phyloP scores from a whole-genome alignment of 305 asterid genomes.

The Coffea humblotiana region DNA sequence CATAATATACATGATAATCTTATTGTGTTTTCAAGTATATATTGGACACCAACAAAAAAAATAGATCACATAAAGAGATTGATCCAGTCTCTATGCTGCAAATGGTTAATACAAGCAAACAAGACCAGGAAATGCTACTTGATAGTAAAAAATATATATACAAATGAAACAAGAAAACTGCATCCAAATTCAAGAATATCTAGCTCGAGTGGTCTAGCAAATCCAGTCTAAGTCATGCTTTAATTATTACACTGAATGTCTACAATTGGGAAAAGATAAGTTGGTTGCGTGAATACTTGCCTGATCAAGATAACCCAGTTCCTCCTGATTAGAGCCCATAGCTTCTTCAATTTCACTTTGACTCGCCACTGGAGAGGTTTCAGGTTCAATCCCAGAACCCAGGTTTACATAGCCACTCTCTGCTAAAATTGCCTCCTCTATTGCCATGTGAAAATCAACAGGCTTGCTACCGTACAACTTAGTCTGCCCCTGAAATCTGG shows the following conservation, averaged over 20 bases:
- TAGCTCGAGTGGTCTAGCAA: too few relatives aligned
- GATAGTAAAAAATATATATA: too few relatives aligned
- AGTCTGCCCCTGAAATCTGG: slow-evolving; percentile 92
- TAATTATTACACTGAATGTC: too few relatives aligned
- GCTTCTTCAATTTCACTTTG: slow-evolving; percentile 60
- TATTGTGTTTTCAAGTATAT: not conserved
- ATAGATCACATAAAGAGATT: not conserved
- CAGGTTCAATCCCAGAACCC: slow-evolving; percentile 38
- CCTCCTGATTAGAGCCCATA: slow-evolving; percentile 73
- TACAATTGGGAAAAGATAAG: too few relatives aligned
- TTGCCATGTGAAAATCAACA: slow-evolving; percentile 64
- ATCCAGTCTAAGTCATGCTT: too few relatives aligned
- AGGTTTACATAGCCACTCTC: slow-evolving; percentile 50
- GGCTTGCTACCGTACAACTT: slow-evolving; percentile 90
- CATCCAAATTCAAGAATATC: too few relatives aligned
- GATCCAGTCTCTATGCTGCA: not conserved
- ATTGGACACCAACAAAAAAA: not conserved
- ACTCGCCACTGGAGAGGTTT: slow-evolving; percentile 34
- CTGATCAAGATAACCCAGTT: slow-evolving; percentile 46
- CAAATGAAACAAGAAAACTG: too few relatives aligned
- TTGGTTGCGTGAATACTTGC: slow-evolving; percentile 44
- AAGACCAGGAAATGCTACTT: not conserved
- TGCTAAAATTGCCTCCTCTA: slow-evolving; percentile 80
- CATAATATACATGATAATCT: not conserved
- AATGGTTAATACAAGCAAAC: not conserved